Evolutionary conservation across 805 yeast genomes (phyloP).

Genomic region (Ascoidea rubescens): DNA sequence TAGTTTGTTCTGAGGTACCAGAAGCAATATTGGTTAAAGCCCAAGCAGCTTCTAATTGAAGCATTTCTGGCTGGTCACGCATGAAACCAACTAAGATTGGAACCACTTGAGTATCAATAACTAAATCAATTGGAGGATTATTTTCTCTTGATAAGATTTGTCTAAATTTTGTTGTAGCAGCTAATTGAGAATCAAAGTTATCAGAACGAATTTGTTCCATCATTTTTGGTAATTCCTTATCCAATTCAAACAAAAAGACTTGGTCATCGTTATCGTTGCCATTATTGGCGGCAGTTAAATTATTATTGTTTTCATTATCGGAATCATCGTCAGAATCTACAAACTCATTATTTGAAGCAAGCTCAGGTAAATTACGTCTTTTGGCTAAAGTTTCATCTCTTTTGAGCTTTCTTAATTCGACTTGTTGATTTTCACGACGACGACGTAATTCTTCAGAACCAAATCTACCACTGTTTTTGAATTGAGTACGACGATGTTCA

Average conservation of each 20-base stretch:
- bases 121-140: constrained; percentile 91
- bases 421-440: constrained; percentile 94
- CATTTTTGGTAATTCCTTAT: constrained; percentile 72
- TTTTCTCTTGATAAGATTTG: constrained; percentile 87
- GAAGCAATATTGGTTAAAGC: constrained; percentile 98
- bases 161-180: constrained; percentile 86
- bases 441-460: constrained; percentile 94
- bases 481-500: constrained; percentile 92
- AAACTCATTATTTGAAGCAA: constrained; percentile 29
- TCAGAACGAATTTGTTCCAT: constrained; percentile 63
- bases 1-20: constrained; percentile 82
- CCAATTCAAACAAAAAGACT: constrained; percentile 32
- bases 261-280: constrained; percentile 18
- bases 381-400: constrained; percentile 90
- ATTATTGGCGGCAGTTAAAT: constrained; percentile 5
- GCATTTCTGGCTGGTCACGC: constrained; percentile 67
- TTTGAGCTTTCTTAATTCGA: constrained; percentile 89
- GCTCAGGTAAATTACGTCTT: constrained; percentile 63
- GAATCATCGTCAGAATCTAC: constrained; percentile 28
- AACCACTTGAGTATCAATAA: constrained; percentile 86
- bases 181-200: constrained; percentile 68
- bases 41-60: constrained; percentile 98
- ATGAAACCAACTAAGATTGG: constrained; percentile 82
- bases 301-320: constrained; percentile 11
- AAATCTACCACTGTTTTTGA: constrained; percentile 88